phyloP scores from a whole-genome alignment of 2,329 filamentous ascomycete species.

The Pyricularia grisea region DNA sequence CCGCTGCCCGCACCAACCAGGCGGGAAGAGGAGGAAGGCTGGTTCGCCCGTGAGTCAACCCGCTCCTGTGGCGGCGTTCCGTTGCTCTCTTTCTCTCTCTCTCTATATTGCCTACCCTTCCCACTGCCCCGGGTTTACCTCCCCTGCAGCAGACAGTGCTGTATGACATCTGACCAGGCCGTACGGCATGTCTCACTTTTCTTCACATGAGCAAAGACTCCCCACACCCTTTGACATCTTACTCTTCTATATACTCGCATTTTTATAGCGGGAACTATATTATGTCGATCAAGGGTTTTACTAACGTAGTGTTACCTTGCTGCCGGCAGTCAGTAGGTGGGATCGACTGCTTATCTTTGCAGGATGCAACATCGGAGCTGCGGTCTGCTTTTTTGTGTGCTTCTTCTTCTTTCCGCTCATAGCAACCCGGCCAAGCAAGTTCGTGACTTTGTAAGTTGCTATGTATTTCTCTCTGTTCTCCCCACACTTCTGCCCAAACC shows the following conservation, averaged over 20 bases:
- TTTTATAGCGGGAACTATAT: background rate
- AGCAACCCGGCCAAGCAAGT: constrained; percentile 76
- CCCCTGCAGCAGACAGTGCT: constrained; percentile 29
- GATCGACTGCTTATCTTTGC: constrained; percentile 89
- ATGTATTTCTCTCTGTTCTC: constrained; percentile 10
- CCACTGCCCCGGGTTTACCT: constrained; percentile 19
- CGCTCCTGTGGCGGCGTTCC: background rate
- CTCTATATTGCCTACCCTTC: constrained; percentile 6
- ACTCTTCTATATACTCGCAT: constrained; percentile 4
- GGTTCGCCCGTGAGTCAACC: constrained; percentile 77
- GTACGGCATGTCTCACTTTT: constrained; percentile 32
- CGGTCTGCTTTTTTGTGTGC: constrained; percentile 87
- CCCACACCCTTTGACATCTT: constrained; percentile 5
- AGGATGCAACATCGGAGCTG: constrained; percentile 80
- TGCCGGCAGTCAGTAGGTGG: constrained; percentile 78
- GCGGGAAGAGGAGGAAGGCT: constrained; percentile 90
- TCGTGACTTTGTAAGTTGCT: constrained; percentile 85
- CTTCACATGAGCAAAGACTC: constrained; percentile 22
- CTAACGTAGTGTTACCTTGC: constrained; percentile 19
- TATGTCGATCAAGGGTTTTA: constrained; percentile 6
- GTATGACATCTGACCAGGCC: constrained; percentile 32
- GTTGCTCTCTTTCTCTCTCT: constrained; percentile 7
- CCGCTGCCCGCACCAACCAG: constrained; percentile 76
- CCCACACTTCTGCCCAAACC: background rate
- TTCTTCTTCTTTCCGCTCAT: constrained; percentile 84